Evolutionary conservation across 139 green algal species (phyloP), one percentile per base, ranked within the genome.

Genomic region (Desmodesmus armatus): DNA sequence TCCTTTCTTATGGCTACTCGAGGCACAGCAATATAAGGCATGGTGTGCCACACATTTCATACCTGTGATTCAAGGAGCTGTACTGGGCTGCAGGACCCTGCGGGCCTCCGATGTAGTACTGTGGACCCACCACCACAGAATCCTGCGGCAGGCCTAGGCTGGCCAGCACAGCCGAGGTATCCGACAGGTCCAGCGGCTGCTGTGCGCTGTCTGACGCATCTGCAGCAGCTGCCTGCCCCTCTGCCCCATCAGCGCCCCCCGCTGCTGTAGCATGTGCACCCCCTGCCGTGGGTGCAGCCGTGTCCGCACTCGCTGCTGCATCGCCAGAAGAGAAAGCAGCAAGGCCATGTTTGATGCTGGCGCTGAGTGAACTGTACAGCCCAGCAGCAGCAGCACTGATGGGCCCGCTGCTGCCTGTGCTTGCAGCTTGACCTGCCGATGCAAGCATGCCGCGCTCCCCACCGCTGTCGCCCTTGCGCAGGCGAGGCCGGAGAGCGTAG

Each of bases 21-120:
- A n/a, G n/a, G n/a, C n/a, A n/a, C n/a, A n/a, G n/a, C n/a, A n/a
- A n/a, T n/a, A n/a, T n/a, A n/a, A n/a, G n/a, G n/a, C n/a, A n/a
- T n/a, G n/a, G n/a, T n/a, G n/a, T n/a, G n/a, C n/a, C n/a, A n/a
- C n/a, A n/a, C n/a, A n/a, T n/a, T n/a, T n/a, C 58, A 29, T 29
- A 84, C 78, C 31, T 62, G 27, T 41, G 33, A 41, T 84, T 62
- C 2, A 84, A 63, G 63, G 78, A 67, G 27, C 39, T 58, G 21
- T 77, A 41, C 3, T 31, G 31, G 0, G 80, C 80, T 35, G 67
- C 80, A 31, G 80, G 66, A 6, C 80, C 80, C 39, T 78, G 21
- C 6, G 80, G 80, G 2, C 80, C 80, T 11, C 80, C 80, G 23
- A 66, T 29, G 39, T 85, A 85, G 35, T 78, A 85, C 37, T 67